Conservation (phyloP, 2,329 filamentous ascomycete species). For the Alternaria arborescens region DNA sequence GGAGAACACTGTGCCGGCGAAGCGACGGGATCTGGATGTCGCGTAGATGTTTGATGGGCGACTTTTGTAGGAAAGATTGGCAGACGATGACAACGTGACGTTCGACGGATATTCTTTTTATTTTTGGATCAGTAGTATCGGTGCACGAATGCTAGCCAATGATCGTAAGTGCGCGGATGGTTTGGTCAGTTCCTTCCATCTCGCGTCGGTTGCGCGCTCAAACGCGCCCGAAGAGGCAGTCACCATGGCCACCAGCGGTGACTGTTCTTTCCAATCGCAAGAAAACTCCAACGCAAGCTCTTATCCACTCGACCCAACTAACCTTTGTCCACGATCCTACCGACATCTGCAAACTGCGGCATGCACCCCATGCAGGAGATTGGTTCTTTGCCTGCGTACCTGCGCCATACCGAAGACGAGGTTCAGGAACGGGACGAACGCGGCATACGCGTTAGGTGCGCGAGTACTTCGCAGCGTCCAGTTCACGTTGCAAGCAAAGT, state of each 20-base stretch:
- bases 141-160: not conserved
- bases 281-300: not conserved
- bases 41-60: conserved; percentile 9
- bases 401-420: not conserved
- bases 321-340: not conserved
- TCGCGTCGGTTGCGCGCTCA: not conserved
- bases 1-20: conserved; percentile 14
- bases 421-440: not conserved
- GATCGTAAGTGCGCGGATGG: not conserved
- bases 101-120: conserved; percentile 6
- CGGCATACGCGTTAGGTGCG: not conserved
- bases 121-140: conserved; percentile 13
- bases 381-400: not conserved
- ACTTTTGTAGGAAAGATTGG: conserved; percentile 4
- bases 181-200: not conserved
- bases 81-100: conserved; percentile 6
- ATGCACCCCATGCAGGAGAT: too few species aligned
- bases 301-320: not conserved
- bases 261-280: not conserved
- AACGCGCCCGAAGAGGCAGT: not conserved
- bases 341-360: not conserved
- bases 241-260: not conserved
- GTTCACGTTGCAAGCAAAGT: not conserved
- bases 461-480: not conserved
- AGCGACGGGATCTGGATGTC: conserved; percentile 20